Evolutionary conservation across 2,329 filamentous ascomycete genomes (phyloP).

Genomic region (Emmonsiellopsis sp.): DNA sequence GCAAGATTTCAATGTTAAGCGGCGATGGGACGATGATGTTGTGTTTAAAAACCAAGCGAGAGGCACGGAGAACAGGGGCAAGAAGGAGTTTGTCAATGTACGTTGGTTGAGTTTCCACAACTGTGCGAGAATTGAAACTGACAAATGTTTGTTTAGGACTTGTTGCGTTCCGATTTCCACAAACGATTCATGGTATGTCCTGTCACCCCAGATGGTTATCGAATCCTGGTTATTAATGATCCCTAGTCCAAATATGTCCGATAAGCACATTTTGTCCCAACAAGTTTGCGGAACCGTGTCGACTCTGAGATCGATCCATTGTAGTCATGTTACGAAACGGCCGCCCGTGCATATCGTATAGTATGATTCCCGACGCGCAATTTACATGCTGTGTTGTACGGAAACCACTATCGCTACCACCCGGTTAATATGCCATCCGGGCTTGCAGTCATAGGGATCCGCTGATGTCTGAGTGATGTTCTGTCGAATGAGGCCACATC

Average conservation of each 20-base stretch:
- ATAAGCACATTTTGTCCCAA: background rate
- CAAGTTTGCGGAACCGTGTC: background rate
- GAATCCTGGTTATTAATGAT: background rate
- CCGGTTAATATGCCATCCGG: too few species aligned
- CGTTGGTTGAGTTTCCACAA: background rate
- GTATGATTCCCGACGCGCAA: too few species aligned
- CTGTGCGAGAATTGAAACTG: slow-evolving; percentile 17
- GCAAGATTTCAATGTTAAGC: slow-evolving; percentile 81
- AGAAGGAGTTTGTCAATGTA: slow-evolving; percentile 96
- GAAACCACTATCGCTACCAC: too few species aligned
- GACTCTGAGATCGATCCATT: background rate
- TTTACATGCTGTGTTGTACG: too few species aligned
- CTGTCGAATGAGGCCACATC: too few species aligned
- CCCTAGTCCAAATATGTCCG: background rate
- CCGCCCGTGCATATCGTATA: too few species aligned
- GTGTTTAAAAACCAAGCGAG: slow-evolving; percentile 98
- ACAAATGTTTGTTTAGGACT: slow-evolving; percentile 47
- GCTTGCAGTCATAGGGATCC: too few species aligned
- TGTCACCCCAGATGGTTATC: background rate
- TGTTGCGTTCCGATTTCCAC: slow-evolving; percentile 92
- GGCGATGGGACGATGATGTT: slow-evolving; percentile 92
- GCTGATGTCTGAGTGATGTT: too few species aligned
- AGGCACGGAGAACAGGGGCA: slow-evolving; percentile 83
- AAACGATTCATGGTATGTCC: slow-evolving; percentile 72
- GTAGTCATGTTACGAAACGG: too few species aligned